Conservation (phyloP, 176 grass and related monocot species). For the Juncus inflexus region DNA sequence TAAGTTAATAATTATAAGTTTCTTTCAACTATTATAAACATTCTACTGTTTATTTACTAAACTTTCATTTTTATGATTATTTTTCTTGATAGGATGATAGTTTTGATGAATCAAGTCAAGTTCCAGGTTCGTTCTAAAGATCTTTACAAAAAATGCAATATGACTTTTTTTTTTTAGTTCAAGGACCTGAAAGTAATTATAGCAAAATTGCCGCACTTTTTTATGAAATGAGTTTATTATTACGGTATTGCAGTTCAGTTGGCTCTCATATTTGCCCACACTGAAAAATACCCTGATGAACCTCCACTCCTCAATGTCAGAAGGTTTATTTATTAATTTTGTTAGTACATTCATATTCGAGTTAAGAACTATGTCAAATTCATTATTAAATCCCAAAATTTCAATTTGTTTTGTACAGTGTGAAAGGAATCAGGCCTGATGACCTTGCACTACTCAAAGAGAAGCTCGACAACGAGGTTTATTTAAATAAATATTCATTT, state of each 20-base stretch:
- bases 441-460: conserved; percentile 70
- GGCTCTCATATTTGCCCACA: conserved; percentile 93
- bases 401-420: conserved; percentile 38
- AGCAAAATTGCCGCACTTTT: too few relatives aligned
- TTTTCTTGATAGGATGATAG: conserved; percentile 55
- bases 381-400: conserved; percentile 26
- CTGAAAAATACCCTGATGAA: conserved; percentile 89
- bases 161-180: too few relatives aligned
- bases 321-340: conserved; percentile 58
- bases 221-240: neutral
- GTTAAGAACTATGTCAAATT: conserved; percentile 20
- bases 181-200: too few relatives aligned
- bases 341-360: conserved; percentile 18
- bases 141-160: too few relatives aligned
- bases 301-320: conserved; percentile 81
- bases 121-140: conserved; percentile 57
- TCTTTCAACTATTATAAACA: conserved; percentile 1
- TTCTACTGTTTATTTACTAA: conserved; percentile 7
- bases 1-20: neutral
- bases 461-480: conserved; percentile 83
- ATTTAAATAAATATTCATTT: conserved; percentile 23
- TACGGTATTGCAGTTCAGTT: conserved; percentile 72
- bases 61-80: neutral
- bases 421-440: conserved; percentile 79
- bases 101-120: conserved; percentile 59